Evolutionary conservation across 2,329 filamentous ascomycete species (phyloP), one percentile per base, ranked within the genome.

Genomic region (Fusarium sp.): DNA sequence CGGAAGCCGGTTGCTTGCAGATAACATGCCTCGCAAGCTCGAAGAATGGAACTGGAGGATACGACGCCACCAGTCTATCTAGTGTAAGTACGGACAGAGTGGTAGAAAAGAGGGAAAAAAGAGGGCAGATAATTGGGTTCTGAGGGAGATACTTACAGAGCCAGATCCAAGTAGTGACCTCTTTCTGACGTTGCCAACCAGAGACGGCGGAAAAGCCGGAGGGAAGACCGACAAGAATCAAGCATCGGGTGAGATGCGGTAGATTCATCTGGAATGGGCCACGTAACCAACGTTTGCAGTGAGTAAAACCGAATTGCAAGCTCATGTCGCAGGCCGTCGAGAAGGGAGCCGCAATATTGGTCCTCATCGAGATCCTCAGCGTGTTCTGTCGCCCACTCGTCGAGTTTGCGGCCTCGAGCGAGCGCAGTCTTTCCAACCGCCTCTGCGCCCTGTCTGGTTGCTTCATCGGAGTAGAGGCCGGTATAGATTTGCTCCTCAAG

Each of bases 31-130:
- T 46, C 4, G 51, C 46, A 13, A 61, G 44, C 39, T 65, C 57
- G 31, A 65, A 65, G 46, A 65, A 61, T 13, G 57, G 36, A 6
- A 61, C 57, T 1, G 57, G 57, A 41, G 62, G 57, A 34, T 64
- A 64, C 27, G 61, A 64, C 3, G 56, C 61, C 16, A 64, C 56
- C 7, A 64, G 56, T 6, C 61, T 64, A 10, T 2, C 48, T 7
- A 36, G 36, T 39, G 7, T 7, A 13, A 36, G 36, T 39, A 13
- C 11, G 36, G 36, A 7, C 4, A 9, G 31, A 9, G 31, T 4
- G 31, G 2, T 34, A 34, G 31, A 34, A 34, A 34, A 9, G 9
- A 12, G 31, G 7, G 1, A 16, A 23, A 23, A 11, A 4, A 13
- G 12, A 15, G 31, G 8, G 12, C 23, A 27, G 3, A 37, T 23